Evolutionary conservation across 2,329 filamentous ascomycete species (phyloP), one percentile per base, ranked within the genome.

Genomic region (Trichoderma brevicompactum): DNA sequence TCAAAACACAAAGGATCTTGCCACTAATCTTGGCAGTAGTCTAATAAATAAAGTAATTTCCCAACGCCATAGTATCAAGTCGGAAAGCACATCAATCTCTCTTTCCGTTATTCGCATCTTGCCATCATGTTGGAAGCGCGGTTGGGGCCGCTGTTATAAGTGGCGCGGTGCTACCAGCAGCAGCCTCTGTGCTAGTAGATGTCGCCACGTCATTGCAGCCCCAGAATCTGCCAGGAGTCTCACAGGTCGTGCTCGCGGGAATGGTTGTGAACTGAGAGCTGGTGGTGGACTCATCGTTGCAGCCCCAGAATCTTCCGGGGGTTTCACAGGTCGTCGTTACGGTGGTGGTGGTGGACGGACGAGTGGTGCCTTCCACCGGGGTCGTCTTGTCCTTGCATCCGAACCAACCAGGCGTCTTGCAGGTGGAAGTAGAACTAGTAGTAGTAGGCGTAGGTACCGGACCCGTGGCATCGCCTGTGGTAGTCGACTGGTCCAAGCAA

Each of bases 401-500:
- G 70, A 89, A 89, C 84, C 87, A 90, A 8, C 87, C 88, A 2
- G 87, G 87, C 1, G 84, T 86, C 70, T 83, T 79, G 73, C 86
- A 89, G 0, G 84, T 87, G 2, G 82, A 83, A n/a, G 81, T 81
- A 17, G 58, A 50, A 0, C 77, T 83, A 5, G 78, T 79, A 0
- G 81, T 81, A 0, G 83, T 81, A 28, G 67, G 36, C 12, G 80
- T 80, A 3, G 58, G 46, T 38, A 19, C 38, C 8, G 60, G 17
- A 12, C 28, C 48, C 3, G 80, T 77, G 0, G 77, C 75, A 23
- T 77, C 78, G 13, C 70, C 73, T 10, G 68, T 72, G 7, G 72
- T 82, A 0, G 87, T 89, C 2, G 83, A 83, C 75, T 89, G 84
- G 69, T 92, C 90, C 44, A 91, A 79, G 74, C 88, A 93, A 23